Conservation (phyloP, 208 protist species). For the Crithidia mellificae region DNA sequence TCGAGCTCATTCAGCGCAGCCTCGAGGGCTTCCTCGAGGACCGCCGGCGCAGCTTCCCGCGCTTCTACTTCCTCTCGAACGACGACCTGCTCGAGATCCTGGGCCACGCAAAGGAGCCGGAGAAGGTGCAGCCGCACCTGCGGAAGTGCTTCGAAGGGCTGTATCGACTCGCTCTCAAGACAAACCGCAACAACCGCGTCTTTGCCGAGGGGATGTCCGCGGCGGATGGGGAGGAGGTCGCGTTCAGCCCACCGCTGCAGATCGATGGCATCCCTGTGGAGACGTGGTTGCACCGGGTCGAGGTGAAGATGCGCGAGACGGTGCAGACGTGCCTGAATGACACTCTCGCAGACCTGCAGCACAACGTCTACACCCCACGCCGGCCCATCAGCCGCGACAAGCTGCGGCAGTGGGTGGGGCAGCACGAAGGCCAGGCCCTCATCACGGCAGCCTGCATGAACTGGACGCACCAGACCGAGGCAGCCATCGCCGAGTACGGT, state of each 20-base stretch:
- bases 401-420: conserved; percentile 88
- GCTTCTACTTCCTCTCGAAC: conserved; percentile 98
- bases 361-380: conserved; percentile 80
- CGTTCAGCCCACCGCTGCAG: conserved; percentile 84
- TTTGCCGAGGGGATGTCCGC: conserved; percentile 85
- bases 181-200: conserved; percentile 62
- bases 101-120: conserved; percentile 96
- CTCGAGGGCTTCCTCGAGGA: conserved; percentile 97
- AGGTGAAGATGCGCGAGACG: conserved; percentile 93
- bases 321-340: conserved; percentile 83
- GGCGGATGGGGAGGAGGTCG: conserved; percentile 94
- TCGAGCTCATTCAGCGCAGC: conserved; percentile 97
- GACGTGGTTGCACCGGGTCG: conserved; percentile 91
- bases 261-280: conserved; percentile 93
- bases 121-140: conserved; percentile 96
- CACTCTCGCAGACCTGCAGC: conserved; percentile 79
- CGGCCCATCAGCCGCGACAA: conserved; percentile 75
- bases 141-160: conserved; percentile 98
- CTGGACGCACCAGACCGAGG: conserved; percentile 94
- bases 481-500: conserved; percentile 88
- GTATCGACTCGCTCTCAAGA: conserved; percentile 86
- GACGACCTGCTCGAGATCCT: conserved; percentile 98
- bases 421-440: conserved; percentile 93
- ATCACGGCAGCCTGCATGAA: conserved; percentile 96
- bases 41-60: conserved; percentile 95